These are phyloP conservation scores for Russula vinacea DNA, from an alignment of 768 basidiomycete genomes.

Conservation along the genomic window DNA sequence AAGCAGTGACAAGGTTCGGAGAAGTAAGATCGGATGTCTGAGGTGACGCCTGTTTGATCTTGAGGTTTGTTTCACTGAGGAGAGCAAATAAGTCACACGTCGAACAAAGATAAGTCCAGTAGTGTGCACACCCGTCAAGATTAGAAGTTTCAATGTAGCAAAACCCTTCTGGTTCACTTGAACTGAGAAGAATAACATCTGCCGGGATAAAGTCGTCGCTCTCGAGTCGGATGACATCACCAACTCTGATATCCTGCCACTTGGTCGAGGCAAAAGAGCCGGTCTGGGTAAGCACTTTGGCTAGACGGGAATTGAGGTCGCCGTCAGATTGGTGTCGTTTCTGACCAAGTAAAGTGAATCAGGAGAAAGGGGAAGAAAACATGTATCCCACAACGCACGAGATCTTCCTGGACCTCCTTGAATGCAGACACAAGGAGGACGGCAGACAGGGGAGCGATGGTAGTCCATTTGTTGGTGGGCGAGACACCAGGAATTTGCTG, in stretches of 20 bases:
- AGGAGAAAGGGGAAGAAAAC: not conserved
- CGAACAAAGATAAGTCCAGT: not conserved
- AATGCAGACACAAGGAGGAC: slow-evolving; percentile 92
- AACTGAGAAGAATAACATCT: slow-evolving; percentile 81
- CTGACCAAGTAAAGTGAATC: slow-evolving; percentile 37
- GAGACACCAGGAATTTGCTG: slow-evolving; percentile 98
- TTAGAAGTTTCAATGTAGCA: slow-evolving; percentile 99
- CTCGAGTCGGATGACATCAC: slow-evolving; percentile 88
- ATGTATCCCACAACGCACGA: slow-evolving; percentile 50
- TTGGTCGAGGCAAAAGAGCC: slow-evolving; percentile 67
- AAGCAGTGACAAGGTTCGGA: slow-evolving; percentile 64
- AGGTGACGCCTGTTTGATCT: slow-evolving; percentile 94
- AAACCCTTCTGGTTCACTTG: slow-evolving; percentile 93
- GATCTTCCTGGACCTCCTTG: slow-evolving; percentile 93
- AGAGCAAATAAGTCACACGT: slow-evolving; percentile 1
- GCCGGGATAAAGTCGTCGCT: slow-evolving; percentile 95
- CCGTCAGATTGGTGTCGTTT: slow-evolving; percentile 97
- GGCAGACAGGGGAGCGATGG: slow-evolving; percentile 83
- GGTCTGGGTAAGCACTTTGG: slow-evolving; percentile 68
- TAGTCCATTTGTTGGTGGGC: slow-evolving; percentile 92
- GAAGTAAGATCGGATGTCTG: slow-evolving; percentile 76
- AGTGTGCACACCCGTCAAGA: slow-evolving; percentile 75
- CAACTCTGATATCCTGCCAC: slow-evolving; percentile 88
- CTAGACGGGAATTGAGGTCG: slow-evolving; percentile 79
- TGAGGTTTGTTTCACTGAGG: slow-evolving; percentile 90